Evolutionary conservation across 148 eudicot species (phyloP), one percentile per base, ranked within the genome.

Genomic region (Cornus controversa): DNA sequence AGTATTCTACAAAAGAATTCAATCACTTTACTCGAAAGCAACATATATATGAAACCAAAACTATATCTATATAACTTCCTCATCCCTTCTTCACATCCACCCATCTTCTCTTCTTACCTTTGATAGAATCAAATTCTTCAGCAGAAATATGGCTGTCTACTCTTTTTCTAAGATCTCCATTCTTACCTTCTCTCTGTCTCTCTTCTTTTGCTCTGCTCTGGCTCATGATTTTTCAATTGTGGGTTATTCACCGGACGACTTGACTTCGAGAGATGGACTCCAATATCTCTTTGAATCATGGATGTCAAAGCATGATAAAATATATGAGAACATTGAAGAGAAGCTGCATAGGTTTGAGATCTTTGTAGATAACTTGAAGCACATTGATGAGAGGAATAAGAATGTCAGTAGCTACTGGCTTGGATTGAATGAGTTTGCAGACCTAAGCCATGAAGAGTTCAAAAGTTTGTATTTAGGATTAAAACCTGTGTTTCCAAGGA

Each of bases 371-470:
- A 89, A 89, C 80, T 77, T 89, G 82, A 81, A 81, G 73, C 88
- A 85, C 79, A 85, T 89, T 26, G 86, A 89, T 75, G 84, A 79
- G 66, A 83, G 70, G 47, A 89, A 89, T 75, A 81, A 79, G 75
- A 67, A 75, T n/a, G 64, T 74, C 36, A 82, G 74, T 18, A 84
- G 74, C 79, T 89, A 87, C 26, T 84, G 87, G 90, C 87, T 87
- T 40, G 90, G 90, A 0, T 63, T 87, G 2, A 89, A 89, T 71
- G 87, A 76, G 81, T 89, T 87, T 78, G 89, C 90, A 3, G 92
- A 89, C 64, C 71, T 89, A 29, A 89, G 68, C 72, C 87, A 87
- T 81, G 82, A 85, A 20, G 93, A 90, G 85, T 90, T 88, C 81
- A 75, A 73, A 66, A 82, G 74, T 20, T 86, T 58, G 83, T 86